Percentiles rank a stretch among this genome's conserved stretches.
Conservation (phyloP, 1,139 yeast genomes). For the Spathaspora sp. region DNA sequence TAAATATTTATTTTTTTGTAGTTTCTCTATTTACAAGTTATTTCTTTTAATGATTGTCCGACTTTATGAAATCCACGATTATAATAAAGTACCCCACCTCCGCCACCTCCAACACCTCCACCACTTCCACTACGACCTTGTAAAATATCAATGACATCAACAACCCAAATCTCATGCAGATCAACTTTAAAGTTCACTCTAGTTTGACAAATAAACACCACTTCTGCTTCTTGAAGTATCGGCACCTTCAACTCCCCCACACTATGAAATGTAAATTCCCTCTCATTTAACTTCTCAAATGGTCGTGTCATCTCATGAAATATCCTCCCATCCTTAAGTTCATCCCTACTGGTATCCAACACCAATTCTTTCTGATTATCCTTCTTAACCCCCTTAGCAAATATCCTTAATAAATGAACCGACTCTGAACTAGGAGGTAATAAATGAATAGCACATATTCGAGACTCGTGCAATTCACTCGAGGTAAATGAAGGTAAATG, state of each 20-base stretch:
- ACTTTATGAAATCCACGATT: constrained; percentile 58
- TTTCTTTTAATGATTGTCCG: constrained; percentile 39
- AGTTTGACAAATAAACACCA: constrained; percentile 64
- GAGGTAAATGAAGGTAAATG: constrained; percentile 84
- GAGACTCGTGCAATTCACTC: constrained; percentile 51
- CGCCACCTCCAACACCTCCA: constrained; percentile 15
- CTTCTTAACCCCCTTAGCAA: constrained; percentile 56
- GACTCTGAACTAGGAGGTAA: constrained; percentile 57
- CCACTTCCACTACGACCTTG: constrained; percentile 5
- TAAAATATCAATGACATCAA: constrained; percentile 56
- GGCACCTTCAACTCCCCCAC: constrained; percentile 49
- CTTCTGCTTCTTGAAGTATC: constrained; percentile 55
- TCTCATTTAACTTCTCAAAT: constrained; percentile 30
- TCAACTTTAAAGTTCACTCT: constrained; percentile 57
- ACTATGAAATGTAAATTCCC: constrained; percentile 12
- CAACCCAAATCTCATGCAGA: constrained; percentile 89
- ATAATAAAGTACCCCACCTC: constrained; percentile 68
- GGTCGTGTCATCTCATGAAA: constrained; percentile 54
- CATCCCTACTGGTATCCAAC: constrained; percentile 15
- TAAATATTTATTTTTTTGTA: not conserved
- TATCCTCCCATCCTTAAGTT: constrained; percentile 34
- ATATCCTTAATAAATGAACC: constrained; percentile 54
- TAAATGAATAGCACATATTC: constrained; percentile 69
- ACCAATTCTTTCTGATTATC: constrained; percentile 15
- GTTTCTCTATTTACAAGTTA: constrained; percentile 3